Evolutionary conservation across 805 yeast genomes (phyloP), one percentile per base, ranked within the genome.

Genomic region (Torulaspora indica): DNA sequence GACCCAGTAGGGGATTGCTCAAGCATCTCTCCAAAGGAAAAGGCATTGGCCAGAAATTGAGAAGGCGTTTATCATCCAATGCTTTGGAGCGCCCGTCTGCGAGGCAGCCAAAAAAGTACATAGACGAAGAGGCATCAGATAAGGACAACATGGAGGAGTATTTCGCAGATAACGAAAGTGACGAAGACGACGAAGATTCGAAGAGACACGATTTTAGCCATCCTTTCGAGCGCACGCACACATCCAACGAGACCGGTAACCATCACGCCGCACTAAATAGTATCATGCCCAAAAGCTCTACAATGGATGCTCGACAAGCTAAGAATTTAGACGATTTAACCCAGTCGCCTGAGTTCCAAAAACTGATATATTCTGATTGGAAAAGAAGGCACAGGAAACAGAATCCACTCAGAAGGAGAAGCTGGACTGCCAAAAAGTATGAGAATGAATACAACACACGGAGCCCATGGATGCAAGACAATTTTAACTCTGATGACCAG

Each of bases 321-420:
- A 55, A 38, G 28, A 51, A 51, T 23, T 25, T 57, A 17, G 42
- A 54, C 15, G 41, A 49, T 7, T 31, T 67, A 8, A 47, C 60
- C 1, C 70, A 64, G 40, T 67, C 79, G 1, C 74, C 78, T n/a
- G 73, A 78, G 3, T 74, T 76, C 51, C 80, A 75, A 42, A 69
- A 60, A 39, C 52, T 68, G 54, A 61, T 71, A 17, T 66, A 62
- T 43, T 55, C 52, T 43, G 65, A 55, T 48, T 61, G 65, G 58
- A 63, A 55, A 30, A 54, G 49, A 1, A 61, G 64, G 37, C 48
- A 60, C 10, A 62, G 58, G 14, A 33, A 38, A 18, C 40, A 30
- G 35, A 43, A 43, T 14, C 38, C 35, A 13, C 43, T 40, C 10
- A 22, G 40, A 7, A 38, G 40, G 12, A 35, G 18, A 7, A 42